Base-by-base conservation (phyloP, 2,329 filamentous ascomycete genomes). In the Leptodontidium sp. region DNA sequence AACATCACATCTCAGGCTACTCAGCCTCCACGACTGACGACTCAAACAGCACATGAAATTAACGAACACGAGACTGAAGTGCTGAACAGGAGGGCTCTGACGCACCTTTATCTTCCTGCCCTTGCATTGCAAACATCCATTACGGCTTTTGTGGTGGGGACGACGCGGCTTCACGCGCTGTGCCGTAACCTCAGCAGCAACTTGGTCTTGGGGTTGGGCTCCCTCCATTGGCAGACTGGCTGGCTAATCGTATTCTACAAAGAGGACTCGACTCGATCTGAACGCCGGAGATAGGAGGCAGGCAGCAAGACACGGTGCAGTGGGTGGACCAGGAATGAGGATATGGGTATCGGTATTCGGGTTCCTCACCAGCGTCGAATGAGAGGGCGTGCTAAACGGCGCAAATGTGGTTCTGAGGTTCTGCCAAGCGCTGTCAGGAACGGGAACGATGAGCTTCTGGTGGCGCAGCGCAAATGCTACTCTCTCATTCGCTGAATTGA, bases 21-120 rank as follows among this genome's bases (percentile, higher is more conserved):
- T 29, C 50, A 62, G 55, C 29, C 52, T 57, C 38, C 29, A 66
- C 64, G 29, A 61, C 40, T 47, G 55, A 61, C 58, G 40, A 61
- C 24, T 61, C 52, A 24, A 50, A 21, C 55, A 67, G 65, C 43
- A 59, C 55, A 21, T 35, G 45, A 47, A 61, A 47, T 35, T 49
- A 32, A 24, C 32, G 57, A 49, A 61, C 29, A 61, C 58, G 58
- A 61, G 57, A 61, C 53, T 49, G 21, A 40, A 29, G 38, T n/a
- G 7, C 29, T 40, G n/a, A 55, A 45, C 35, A 58, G 11, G 14
- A 62, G 8, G 43, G 38, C 62, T 57, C 21, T 26, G 15, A 61
- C 75, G 65, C 75, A 79, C 78, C 77, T 79, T 80, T 66, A 80
- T 74, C 66, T 79, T 79, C 47, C 77, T 66, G 68, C 74, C 68